Evolutionary conservation across 2,329 filamentous ascomycete species (phyloP).

Genomic region (Xylariaceae sp.): DNA sequence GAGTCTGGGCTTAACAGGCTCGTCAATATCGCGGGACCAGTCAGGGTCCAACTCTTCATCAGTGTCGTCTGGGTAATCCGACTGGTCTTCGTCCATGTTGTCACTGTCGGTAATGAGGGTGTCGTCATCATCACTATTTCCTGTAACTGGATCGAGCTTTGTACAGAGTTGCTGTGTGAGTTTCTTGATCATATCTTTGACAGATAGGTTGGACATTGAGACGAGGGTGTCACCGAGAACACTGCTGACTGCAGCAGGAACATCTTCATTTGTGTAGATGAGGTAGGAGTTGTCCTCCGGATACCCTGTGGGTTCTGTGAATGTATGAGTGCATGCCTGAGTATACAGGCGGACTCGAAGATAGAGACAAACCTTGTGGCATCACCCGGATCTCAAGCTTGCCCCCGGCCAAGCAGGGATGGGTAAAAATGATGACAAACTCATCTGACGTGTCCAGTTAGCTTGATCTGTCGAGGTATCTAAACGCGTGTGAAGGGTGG

Average conservation of each 20-base stretch:
- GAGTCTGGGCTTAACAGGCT: conserved; percentile 31
- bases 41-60: conserved; percentile 23
- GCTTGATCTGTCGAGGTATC: background rate
- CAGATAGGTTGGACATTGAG: conserved; percentile 17
- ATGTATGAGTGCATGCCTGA: background rate
- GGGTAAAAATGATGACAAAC: conserved; percentile 56
- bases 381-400: conserved; percentile 36
- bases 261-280: conserved; percentile 22
- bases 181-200: conserved; percentile 22
- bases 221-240: conserved; percentile 21
- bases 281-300: conserved; percentile 23
- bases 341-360: background rate
- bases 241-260: conserved; percentile 16
- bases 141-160: conserved; percentile 14
- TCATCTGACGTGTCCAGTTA: conserved; percentile 43
- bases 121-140: conserved; percentile 23
- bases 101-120: background rate
- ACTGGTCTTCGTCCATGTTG: conserved; percentile 13
- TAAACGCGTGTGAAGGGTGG: background rate
- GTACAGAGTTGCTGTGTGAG: conserved; percentile 29
- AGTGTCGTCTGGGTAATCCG: conserved; percentile 19
- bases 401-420: conserved; percentile 22
- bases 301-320: conserved; percentile 19
- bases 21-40: conserved; percentile 18
- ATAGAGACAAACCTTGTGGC: conserved; percentile 29